Percentiles rank a stretch among this genome's conserved stretches.
These are phyloP conservation scores for Fusarium algeriense DNA, from an alignment of 2,329 filamentous ascomycete species.

Conservation along the genomic window DNA sequence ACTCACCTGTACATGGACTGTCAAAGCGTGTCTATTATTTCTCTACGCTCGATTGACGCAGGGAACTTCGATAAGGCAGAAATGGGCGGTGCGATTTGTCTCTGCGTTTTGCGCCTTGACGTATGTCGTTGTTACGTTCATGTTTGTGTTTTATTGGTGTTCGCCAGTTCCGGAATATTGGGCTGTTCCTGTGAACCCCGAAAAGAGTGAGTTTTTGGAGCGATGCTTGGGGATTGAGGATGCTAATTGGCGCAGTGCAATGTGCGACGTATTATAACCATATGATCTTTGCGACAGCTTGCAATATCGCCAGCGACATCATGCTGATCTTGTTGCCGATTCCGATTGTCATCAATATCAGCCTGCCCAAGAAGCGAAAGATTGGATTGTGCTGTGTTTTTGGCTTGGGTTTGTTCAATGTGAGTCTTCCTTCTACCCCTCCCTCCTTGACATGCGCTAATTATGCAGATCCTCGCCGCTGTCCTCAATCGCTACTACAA, in stretches of 20 bases:
- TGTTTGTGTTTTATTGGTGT: constrained; percentile 68
- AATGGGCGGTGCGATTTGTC: constrained; percentile 57
- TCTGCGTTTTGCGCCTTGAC: constrained; percentile 58
- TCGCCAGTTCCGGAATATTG: constrained; percentile 65
- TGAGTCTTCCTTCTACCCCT: constrained; percentile 5
- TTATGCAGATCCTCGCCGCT: constrained; percentile 65
- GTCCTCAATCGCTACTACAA: constrained; percentile 73
- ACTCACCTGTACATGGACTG: constrained; percentile 63
- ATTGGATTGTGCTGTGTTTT: constrained; percentile 67
- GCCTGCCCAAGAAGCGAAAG: constrained; percentile 60
- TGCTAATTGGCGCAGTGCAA: constrained; percentile 48
- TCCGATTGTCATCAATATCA: constrained; percentile 58
- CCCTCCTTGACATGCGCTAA: background rate
- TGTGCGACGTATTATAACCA: constrained; percentile 62
- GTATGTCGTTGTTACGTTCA: constrained; percentile 62
- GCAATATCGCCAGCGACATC: constrained; percentile 62
- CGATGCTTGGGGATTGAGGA: background rate
- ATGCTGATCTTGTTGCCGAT: constrained; percentile 60
- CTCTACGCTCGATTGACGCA: constrained; percentile 65
- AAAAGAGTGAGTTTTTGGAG: constrained; percentile 4
- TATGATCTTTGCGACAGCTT: constrained; percentile 60
- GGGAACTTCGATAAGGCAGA: constrained; percentile 49
- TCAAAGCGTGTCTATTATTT: constrained; percentile 65
- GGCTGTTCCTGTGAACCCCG: constrained; percentile 57
- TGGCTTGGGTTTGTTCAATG: constrained; percentile 64